These are phyloP conservation scores for Claviceps monticola DNA, from an alignment of 2,329 filamentous ascomycete genomes.

Conservation along the genomic window DNA sequence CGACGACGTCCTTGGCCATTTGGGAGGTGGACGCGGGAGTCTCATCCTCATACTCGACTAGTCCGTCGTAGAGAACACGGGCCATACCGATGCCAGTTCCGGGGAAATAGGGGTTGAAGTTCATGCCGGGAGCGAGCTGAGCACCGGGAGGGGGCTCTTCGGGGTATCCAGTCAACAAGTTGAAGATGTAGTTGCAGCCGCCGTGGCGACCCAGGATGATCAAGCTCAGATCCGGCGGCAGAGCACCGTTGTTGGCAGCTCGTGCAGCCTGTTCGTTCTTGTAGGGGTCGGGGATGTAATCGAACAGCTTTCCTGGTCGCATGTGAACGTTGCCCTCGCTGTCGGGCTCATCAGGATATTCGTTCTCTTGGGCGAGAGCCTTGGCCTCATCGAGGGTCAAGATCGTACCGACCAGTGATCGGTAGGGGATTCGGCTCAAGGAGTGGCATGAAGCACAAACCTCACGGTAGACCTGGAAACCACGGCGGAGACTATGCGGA, in stretches of 20 bases:
- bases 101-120: conserved; percentile 99
- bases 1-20: conserved; percentile 98
- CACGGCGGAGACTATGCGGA: conserved; percentile 68
- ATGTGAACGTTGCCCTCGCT: conserved; percentile 97
- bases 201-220: conserved; percentile 97
- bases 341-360: conserved; percentile 97
- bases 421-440: conserved; percentile 85
- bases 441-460: conserved; percentile 98
- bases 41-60: conserved; percentile 96
- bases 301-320: conserved; percentile 94
- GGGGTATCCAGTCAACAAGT: conserved; percentile 88
- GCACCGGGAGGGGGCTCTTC: conserved; percentile 90
- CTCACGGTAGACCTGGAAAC: conserved; percentile 98
- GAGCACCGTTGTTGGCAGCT: conserved; percentile 94
- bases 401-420: conserved; percentile 74
- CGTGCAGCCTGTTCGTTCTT: conserved; percentile 98
- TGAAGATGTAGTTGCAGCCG: conserved; percentile 98
- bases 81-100: conserved; percentile 98
- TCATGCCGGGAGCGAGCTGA: conserved; percentile 72
- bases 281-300: conserved; percentile 91
- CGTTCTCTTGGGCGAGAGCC: conserved; percentile 90
- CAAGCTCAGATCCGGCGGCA: conserved; percentile 92
- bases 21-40: conserved; percentile 91
- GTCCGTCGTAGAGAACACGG: conserved; percentile 91
- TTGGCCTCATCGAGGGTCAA: conserved; percentile 98